These are phyloP conservation scores for Pleurozium schreberi DNA, from an alignment of 225 moss, liverwort and hornwort species.

Conservation along the genomic window DNA sequence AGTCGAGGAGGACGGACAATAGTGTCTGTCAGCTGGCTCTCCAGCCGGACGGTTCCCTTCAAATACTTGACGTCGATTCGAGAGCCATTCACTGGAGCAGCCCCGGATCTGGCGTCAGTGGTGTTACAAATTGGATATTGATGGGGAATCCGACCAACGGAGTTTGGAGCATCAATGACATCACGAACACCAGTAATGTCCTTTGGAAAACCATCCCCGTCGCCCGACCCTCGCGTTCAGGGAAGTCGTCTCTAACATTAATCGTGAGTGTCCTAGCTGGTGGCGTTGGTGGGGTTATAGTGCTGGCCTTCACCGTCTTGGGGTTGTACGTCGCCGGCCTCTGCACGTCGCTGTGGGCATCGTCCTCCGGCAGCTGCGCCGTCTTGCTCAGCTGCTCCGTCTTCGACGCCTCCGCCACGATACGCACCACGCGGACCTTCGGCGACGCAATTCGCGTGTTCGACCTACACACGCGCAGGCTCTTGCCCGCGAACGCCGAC, in stretches of 20 bases:
- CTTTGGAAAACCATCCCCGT: not conserved
- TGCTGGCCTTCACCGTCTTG: no score
- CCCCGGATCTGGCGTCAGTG: not conserved
- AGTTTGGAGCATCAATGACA: not conserved
- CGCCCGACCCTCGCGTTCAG: not conserved
- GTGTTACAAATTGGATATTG: not conserved
- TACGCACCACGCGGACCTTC: not conserved
- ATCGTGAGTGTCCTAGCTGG: not conserved
- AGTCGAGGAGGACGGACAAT: not conserved
- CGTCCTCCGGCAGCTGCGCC: slow-evolving; percentile 37
- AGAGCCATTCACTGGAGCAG: not conserved
- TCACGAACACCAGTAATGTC: not conserved
- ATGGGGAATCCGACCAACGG: not conserved
- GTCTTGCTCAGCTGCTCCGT: slow-evolving; percentile 53
- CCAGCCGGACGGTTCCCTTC: not conserved
- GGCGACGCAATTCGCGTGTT: not conserved
- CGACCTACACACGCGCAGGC: slow-evolving; percentile 6
- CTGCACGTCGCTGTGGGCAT: slow-evolving; percentile 44
- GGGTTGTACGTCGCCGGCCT: slow-evolving; percentile 2
- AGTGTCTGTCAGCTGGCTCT: not conserved
- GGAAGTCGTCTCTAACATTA: not conserved
- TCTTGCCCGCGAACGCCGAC: slow-evolving; percentile 27
- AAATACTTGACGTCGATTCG: not conserved
- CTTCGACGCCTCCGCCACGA: slow-evolving; percentile 39
- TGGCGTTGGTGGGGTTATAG: no score